Base-by-base conservation (phyloP, 352 stramenopile genomes). In the Globisporangium echinulatum region DNA sequence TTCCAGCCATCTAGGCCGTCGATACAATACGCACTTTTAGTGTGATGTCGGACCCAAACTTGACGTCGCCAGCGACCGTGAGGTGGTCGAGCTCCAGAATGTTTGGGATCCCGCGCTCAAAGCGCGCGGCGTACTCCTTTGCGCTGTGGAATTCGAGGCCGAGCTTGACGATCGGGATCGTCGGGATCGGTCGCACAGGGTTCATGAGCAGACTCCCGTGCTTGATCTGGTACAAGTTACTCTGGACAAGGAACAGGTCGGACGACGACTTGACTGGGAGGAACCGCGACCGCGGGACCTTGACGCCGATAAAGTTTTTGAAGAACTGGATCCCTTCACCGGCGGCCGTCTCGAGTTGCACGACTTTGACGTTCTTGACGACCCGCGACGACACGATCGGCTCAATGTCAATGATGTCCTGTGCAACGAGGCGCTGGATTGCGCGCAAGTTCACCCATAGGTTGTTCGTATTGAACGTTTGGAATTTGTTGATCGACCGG, bases 401-500 rank as follows among this genome's bases (percentile, higher is more conserved):
- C 70, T 99, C 97, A 71, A 98, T 98, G 71, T 99, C 98, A 74
- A 99, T 99, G 37, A 97, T 94, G 62, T 97, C 96, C 58, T 96
- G 90, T 1, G 96, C 91, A 49, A 99, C 95, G 53, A 99, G 92
- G 39, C 84, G 75, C 62, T 99, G 96, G 57, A 99, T 94, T 54
- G 96, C 97, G 42, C 98, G 96, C 44, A 99, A 66, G 62, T 98
- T 97, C 48, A 99, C 96, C 97, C 97, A 99, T 17, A 99, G 74
- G 67, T 99, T 99, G 78, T 99, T 99, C 54, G 97, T 99, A 77
- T 99, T 99, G 85, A 99, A 99, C 59, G 94, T 99, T 52, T 92
- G 79, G 71, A 99, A 98, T 71, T 97, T 97, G 76, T 87, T 94
- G 63, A 98, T 96, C 61, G 82, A 85, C 25, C 85, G 80, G 61